Base-by-base conservation (phyloP, 768 basidiomycete genomes). In the Boletellus ananas region DNA sequence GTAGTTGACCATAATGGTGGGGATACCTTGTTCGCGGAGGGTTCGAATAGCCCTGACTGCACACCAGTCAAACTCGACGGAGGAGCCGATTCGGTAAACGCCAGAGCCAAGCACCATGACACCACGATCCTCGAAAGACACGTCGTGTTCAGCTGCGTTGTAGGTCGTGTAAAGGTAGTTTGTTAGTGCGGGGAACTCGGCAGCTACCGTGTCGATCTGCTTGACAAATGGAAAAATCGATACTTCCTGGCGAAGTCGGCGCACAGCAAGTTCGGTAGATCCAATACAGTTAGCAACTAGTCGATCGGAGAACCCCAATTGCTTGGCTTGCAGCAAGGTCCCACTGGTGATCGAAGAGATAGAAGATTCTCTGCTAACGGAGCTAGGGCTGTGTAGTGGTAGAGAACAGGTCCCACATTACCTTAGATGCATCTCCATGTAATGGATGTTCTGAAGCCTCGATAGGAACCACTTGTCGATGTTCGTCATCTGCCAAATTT, bases 11-110 rank as follows among this genome's bases (percentile, higher is more conserved):
- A 98, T 99, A 69, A 98, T 83, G 4, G 95, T 98, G 55, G 90
- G 91, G 43, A 93, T 73, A 16, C 94, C 94, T 62, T 90, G 85
- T n/a, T 95, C 90, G 56, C 94, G 91, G 25, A 99, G 77, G 0
- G 96, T 98, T 58, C 95, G 77, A 65, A 98, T 98, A 29, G 94
- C 93, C 43, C 94, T 87, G 46, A 99, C 95, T 14, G 95, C 96
- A 69, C 95, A 98, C 95, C 95, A 99, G 67, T 98, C 95, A 72
- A 99, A 98, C 73, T 99, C 95, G 69, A 99, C 95, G 4, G 94
- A 97, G 2, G 95, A 98, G 16, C 96, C 95, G 58, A 99, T 99
- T 46, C 96, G 87, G 71, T 99, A 99, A 3, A 97, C 95, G 50
- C 96, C 96, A 13, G 95, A 98, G 29, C 96, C 96, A 36, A 98